Conservation (phyloP, 2,329 filamentous ascomycete species). For the Nemania bipapillata region DNA sequence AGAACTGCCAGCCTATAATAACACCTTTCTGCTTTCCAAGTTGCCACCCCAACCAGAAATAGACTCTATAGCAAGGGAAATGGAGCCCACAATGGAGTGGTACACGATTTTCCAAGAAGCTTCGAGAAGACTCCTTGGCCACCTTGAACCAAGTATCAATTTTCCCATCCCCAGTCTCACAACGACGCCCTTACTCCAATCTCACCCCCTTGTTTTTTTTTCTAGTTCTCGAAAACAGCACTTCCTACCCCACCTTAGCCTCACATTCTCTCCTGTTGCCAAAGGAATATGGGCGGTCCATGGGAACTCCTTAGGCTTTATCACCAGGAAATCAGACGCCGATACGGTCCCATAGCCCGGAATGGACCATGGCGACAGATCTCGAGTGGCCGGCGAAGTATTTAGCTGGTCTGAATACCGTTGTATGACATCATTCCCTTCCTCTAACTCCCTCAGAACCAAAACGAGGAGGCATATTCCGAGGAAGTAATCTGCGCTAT, state of each 20-base stretch:
- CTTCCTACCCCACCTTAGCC: slow-evolving; percentile 11
- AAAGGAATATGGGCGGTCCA: slow-evolving; percentile 8
- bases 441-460: background rate
- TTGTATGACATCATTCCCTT: background rate
- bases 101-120: too few relatives aligned
- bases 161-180: too few relatives aligned
- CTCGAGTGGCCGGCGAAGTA: background rate
- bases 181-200: too few relatives aligned
- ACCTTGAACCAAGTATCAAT: too few relatives aligned
- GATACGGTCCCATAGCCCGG: slow-evolving; percentile 3
- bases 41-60: too few relatives aligned
- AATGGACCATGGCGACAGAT: slow-evolving; percentile 6
- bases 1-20: too few relatives aligned
- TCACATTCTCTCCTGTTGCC: slow-evolving; percentile 6
- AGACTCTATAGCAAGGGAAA: too few relatives aligned
- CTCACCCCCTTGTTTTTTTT: background rate
- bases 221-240: slow-evolving; percentile 17
- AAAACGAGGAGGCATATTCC: slow-evolving; percentile 13
- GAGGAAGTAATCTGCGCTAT: slow-evolving; percentile 11
- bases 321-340: background rate
- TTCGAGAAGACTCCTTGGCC: too few relatives aligned
- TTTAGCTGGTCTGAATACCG: background rate
- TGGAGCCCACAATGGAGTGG: too few relatives aligned
- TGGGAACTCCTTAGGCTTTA: background rate
- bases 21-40: too few relatives aligned